Base-by-base conservation (phyloP, 1,139 yeast species). In the Diutina mesorugosa region DNA sequence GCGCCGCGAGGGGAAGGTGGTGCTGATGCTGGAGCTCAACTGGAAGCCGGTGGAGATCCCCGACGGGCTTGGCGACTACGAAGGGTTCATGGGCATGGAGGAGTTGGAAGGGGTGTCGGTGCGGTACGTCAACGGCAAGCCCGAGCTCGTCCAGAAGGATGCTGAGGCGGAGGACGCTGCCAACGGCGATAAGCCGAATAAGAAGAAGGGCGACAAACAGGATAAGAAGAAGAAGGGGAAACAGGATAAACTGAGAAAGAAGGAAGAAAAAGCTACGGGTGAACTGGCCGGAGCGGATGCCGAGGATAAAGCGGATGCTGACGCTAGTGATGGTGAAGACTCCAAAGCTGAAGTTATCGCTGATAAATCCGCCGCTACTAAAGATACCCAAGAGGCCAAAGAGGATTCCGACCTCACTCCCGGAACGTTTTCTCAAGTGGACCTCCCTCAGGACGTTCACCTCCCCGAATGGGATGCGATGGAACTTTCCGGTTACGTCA, bases 81-180 rank as follows among this genome's bases (percentile, higher is more conserved):
- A 87, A 64, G 97, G 97, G 0, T 85, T 90, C 62, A 89, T 84
- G 69, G 99, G 97, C 0, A 72, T 93, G 51, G 98, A 93, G 68
- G 99, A 93, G 67, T 80, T 93, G 56, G 97, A 90, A 57, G 97
- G 97, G 32, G 97, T 91, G 29, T 91, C 81, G 63, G 91, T 91
- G 5, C 80, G 80, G 60, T 76, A 82, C 57, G 81, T 83, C 3
- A 74, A 82, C 58, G 96, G 95, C 16, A 73, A 75, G 59, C 82
- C 85, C 0, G 79, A 80, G 61, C 88, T 88, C 64, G 69, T 81
- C 29, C 81, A 83, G 4, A 76, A 73, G 56, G 45, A 32, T 4
- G 52, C 38, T 9, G 61, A 60, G 16, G 84, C 81, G 50, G 71
- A 72, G 9, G 61, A 63, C 32, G 65, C 65, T 18, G 59, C 57